A percentile compares a stretch with the other conserved stretches of the same genome.
Evolutionary conservation across 371 early-diverging fungal genomes (phyloP).

Genomic region (Mucor irregularis): DNA sequence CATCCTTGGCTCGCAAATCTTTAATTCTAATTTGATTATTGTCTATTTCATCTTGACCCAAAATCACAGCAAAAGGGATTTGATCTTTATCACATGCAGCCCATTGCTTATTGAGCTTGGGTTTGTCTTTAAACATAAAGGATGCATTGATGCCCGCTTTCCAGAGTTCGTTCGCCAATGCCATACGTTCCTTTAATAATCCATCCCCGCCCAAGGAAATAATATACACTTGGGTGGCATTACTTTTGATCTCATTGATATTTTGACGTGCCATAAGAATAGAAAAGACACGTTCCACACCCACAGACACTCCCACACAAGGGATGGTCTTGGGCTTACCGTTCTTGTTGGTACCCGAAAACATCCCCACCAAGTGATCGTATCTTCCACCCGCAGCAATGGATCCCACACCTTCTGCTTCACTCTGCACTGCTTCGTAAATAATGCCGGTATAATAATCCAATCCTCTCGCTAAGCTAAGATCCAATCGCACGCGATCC

Average conservation of each 20-base stretch:
- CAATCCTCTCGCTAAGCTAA: slow-evolving; percentile 96
- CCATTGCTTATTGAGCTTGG: slow-evolving; percentile 82
- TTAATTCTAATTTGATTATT: slow-evolving; percentile 82
- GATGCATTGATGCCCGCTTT: slow-evolving; percentile 75
- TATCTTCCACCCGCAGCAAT: slow-evolving; percentile 99
- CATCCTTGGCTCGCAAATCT: slow-evolving; percentile 72
- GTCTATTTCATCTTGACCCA: slow-evolving; percentile 83
- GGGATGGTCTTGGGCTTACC: slow-evolving; percentile 79
- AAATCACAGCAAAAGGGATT: slow-evolving; percentile 88
- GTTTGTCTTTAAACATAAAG: slow-evolving; percentile 91
- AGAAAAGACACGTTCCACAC: slow-evolving; percentile 97
- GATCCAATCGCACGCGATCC: slow-evolving; percentile 77
- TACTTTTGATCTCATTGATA: slow-evolving; percentile 69
- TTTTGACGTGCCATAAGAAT: slow-evolving; percentile 69
- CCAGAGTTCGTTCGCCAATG: slow-evolving; percentile 86
- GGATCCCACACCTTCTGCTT: slow-evolving; percentile 90
- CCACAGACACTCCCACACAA: slow-evolving; percentile 98
- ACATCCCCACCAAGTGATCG: slow-evolving; percentile 97
- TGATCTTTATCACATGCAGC: slow-evolving; percentile 77
- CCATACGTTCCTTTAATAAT: slow-evolving; percentile 89
- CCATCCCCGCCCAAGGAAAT: slow-evolving; percentile 80
- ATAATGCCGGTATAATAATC: slow-evolving; percentile 99
- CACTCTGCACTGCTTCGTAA: slow-evolving; percentile 92
- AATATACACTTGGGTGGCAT: slow-evolving; percentile 87
- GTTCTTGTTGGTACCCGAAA: slow-evolving; percentile 67